Evolutionary conservation across 2,329 filamentous ascomycete species (phyloP).

Genomic region (Metarhizium rileyi): DNA sequence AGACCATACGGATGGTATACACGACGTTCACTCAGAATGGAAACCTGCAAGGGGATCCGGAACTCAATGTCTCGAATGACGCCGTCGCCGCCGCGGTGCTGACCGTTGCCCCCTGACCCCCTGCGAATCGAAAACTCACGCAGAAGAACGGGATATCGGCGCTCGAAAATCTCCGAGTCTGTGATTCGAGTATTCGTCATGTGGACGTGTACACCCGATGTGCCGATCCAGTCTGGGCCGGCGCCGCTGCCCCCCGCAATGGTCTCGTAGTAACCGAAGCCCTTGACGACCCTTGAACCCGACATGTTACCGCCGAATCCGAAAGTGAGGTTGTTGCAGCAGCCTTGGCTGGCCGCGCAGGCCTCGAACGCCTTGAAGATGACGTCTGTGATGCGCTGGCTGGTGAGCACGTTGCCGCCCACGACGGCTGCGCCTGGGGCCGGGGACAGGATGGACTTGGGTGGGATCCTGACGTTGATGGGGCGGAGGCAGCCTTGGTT

Average conservation of each 20-base stretch:
- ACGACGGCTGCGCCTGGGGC: conserved; percentile 72
- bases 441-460: conserved; percentile 63
- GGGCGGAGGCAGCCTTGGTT: conserved; percentile 76
- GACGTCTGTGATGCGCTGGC: conserved; percentile 34
- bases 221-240: conserved; percentile 41
- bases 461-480: conserved; percentile 64
- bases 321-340: conserved; percentile 78
- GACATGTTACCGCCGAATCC: conserved; percentile 49
- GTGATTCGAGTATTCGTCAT: conserved; percentile 78
- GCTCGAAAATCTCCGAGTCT: conserved; percentile 35
- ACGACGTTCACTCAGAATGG: conserved; percentile 67
- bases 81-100: conserved; percentile 62
- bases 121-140: conserved; percentile 57
- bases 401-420: conserved; percentile 61
- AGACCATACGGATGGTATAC: conserved; percentile 61
- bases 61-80: conserved; percentile 73
- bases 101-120: conserved; percentile 55
- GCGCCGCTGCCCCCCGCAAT: conserved; percentile 56
- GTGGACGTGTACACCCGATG: conserved; percentile 34
- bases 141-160: conserved; percentile 60
- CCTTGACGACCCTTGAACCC: conserved; percentile 26
- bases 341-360: conserved; percentile 69
- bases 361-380: conserved; percentile 63
- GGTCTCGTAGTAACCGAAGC: conserved; percentile 52
- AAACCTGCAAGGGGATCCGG: conserved; percentile 64